Conservation (phyloP, 1,284 basidiomycete genomes). For the Amylostereum chailletii region DNA sequence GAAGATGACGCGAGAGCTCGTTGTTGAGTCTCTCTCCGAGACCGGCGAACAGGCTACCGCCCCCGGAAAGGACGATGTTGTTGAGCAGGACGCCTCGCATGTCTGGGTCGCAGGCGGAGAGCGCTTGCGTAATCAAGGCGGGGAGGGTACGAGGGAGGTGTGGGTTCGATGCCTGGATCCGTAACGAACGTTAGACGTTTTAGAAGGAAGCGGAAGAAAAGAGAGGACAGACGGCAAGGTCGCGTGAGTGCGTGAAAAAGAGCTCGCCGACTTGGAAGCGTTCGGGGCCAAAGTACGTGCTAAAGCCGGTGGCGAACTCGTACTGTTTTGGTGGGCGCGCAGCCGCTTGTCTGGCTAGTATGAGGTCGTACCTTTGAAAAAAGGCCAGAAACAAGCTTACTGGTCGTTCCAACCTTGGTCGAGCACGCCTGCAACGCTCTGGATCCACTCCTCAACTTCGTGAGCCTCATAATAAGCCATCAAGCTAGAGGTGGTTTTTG, state of each 20-base stretch:
- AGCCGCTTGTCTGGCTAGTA: conserved; percentile 35
- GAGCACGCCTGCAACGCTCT: conserved; percentile 78
- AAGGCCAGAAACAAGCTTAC: conserved; percentile 29
- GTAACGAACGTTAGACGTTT: background rate
- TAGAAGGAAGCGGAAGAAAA: background rate
- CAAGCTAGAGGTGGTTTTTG: conserved; percentile 74
- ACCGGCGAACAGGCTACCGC: conserved; percentile 81
- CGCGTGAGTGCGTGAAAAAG: conserved; percentile 77
- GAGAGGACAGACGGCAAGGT: conserved; percentile 56
- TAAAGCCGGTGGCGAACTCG: conserved; percentile 96
- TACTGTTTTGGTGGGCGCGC: conserved; percentile 59
- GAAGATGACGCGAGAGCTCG: conserved; percentile 74
- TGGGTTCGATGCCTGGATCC: conserved; percentile 50
- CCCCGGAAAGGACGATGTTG: conserved; percentile 94
- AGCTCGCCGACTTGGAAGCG: conserved; percentile 84
- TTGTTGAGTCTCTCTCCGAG: conserved; percentile 78
- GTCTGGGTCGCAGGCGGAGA: conserved; percentile 87
- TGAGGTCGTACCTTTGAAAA: background rate
- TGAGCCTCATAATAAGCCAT: conserved; percentile 72
- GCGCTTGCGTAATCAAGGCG: conserved; percentile 69
- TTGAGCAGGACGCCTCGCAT: conserved; percentile 82
- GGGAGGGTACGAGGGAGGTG: conserved; percentile 72
- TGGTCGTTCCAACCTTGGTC: conserved; percentile 87
- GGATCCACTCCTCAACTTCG: conserved; percentile 92
- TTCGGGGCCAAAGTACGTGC: conserved; percentile 76